Evolutionary conservation across 2,329 filamentous ascomycete species (phyloP).

Genomic region (Ophiognomonia clavigignenti-juglandacearum): DNA sequence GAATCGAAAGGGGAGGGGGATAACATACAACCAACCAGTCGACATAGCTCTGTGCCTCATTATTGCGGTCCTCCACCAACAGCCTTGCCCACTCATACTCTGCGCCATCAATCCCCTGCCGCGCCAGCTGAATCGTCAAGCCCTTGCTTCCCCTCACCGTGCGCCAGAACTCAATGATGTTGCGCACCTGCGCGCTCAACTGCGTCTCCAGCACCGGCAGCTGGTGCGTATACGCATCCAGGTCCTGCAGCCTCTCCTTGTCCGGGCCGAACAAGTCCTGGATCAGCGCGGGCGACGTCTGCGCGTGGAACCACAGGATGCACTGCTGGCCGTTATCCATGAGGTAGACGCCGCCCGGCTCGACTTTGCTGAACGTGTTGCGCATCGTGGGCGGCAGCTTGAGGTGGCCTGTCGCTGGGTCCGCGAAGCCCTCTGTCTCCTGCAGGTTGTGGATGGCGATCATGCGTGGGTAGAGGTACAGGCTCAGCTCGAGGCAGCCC

Average conservation of each 20-base stretch:
- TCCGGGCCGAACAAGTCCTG: conserved; percentile 84
- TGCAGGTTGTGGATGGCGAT: conserved; percentile 86
- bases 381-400: conserved; percentile 76
- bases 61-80: conserved; percentile 91
- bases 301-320: conserved; percentile 85
- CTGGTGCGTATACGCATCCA: conserved; percentile 77
- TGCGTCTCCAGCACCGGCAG: conserved; percentile 86
- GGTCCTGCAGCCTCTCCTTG: conserved; percentile 62
- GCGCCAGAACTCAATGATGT: conserved; percentile 83
- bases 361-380: conserved; percentile 80
- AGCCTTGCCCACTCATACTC: conserved; percentile 94
- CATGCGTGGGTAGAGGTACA: conserved; percentile 94
- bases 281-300: conserved; percentile 88
- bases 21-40: conserved; percentile 75
- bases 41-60: conserved; percentile 96
- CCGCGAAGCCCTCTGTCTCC: conserved; percentile 86
- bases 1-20: no score
- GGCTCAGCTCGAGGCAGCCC: conserved; percentile 76
- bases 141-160: conserved; percentile 80
- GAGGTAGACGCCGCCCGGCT: conserved; percentile 89
- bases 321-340: conserved; percentile 93
- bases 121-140: conserved; percentile 80
- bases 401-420: conserved; percentile 77
- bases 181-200: conserved; percentile 90
- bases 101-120: conserved; percentile 88